phyloP scores from a whole-genome alignment of 1,139 yeast genomes.

The Arxiozyma slooffiae region DNA sequence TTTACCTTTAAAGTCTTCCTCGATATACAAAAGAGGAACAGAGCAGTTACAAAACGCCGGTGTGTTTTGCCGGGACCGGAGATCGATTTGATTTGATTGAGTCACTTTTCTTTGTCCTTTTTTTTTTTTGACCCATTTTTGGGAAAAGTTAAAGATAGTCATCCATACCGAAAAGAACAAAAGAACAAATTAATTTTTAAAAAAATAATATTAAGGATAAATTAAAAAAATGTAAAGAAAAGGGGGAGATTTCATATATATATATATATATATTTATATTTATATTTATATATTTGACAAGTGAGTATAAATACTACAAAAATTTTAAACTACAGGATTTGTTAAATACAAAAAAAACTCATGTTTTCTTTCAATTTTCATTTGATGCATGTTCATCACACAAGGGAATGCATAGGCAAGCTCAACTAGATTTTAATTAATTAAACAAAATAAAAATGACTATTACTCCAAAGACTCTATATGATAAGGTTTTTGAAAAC shows the following conservation, averaged over 20 bases:
- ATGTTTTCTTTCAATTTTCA: no score
- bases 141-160: background rate
- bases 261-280: no score
- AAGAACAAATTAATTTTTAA: no score
- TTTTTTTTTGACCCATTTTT: background rate
- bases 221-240: no score
- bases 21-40: background rate
- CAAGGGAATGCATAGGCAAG: background rate
- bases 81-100: background rate
- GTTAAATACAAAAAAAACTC: no score
- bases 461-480: constrained; percentile 55
- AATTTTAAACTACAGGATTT: background rate
- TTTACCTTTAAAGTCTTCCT: background rate
- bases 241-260: no score
- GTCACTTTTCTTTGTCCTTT: no score
- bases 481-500: constrained; percentile 92
- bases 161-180: background rate
- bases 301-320: background rate
- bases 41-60: background rate
- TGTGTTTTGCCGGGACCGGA: background rate
- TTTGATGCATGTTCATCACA: background rate
- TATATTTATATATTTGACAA: background rate
- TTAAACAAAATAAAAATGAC: constrained; percentile 3
- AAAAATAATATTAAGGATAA: background rate
- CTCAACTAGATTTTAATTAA: background rate